A percentile compares a stretch with the other conserved stretches of the same genome.
Evolutionary conservation across 2,329 filamentous ascomycete species (phyloP).

Genomic region (Exophiala sp.): DNA sequence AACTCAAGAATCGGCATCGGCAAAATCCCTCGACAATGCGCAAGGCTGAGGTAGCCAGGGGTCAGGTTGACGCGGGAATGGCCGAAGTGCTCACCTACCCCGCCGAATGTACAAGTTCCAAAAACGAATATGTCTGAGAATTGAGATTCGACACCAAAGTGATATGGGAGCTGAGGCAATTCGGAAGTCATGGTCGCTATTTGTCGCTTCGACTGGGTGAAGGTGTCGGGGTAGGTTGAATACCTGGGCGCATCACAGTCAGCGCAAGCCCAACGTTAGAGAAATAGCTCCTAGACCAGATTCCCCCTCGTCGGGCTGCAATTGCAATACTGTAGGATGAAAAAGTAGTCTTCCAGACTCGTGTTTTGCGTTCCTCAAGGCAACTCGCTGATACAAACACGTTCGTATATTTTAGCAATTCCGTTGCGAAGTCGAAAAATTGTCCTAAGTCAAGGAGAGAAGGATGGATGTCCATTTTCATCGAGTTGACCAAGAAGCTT

Average conservation of each 20-base stretch:
- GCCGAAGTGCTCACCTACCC: background rate
- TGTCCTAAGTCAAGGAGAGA: too few species aligned
- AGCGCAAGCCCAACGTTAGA: background rate
- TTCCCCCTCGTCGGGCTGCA: background rate
- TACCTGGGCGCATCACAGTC: background rate
- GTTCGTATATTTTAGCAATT: too few species aligned
- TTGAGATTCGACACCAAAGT: background rate
- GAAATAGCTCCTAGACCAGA: background rate
- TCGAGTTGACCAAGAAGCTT: too few species aligned
- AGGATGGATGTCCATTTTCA: too few species aligned
- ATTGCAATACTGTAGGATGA: background rate
- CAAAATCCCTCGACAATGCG: background rate
- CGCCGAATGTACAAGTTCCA: background rate
- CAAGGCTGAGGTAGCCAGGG: background rate
- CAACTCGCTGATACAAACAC: too few species aligned
- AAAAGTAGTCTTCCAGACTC: background rate
- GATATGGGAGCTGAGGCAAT: background rate
- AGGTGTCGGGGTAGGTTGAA: background rate
- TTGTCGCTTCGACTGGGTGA: background rate
- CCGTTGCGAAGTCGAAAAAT: too few species aligned
- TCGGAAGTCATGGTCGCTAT: slow-evolving; percentile 1
- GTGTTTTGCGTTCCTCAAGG: too few species aligned
- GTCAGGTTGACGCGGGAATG: background rate
- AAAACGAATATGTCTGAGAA: background rate
- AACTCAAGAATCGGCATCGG: too few species aligned